A percentile compares a stretch with the other conserved stretches of the same genome.
Conservation (phyloP, 257 asterid genomes). For the Mentha longifolia region DNA sequence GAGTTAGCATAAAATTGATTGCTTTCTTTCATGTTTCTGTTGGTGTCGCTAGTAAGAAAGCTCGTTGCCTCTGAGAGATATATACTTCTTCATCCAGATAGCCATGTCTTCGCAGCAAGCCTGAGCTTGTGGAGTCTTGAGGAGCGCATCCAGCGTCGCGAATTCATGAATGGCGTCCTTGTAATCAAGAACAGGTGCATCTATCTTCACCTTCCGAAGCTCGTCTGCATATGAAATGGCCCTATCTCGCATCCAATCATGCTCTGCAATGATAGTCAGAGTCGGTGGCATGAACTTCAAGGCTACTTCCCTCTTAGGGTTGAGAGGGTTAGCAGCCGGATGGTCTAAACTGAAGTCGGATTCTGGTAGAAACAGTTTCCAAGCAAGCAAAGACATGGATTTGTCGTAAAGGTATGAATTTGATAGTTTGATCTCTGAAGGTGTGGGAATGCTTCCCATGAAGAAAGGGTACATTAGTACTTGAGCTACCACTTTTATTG, state of each 20-base stretch:
- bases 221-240: conserved; percentile 83
- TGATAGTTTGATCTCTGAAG: conserved; percentile 60
- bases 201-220: conserved; percentile 79
- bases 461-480: conserved; percentile 85
- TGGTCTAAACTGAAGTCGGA: conserved; percentile 64
- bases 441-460: conserved; percentile 66
- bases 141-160: conserved; percentile 70
- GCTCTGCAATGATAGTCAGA: conserved; percentile 77
- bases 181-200: conserved; percentile 80
- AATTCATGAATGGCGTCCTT: conserved; percentile 83
- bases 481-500: conserved; percentile 83
- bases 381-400: conserved; percentile 62
- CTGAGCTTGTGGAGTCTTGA: conserved; percentile 71
- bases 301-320: conserved; percentile 40
- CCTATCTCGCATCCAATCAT: conserved; percentile 87
- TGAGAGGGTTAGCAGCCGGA: conserved; percentile 76
- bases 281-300: conserved; percentile 83
- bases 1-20: background rate
- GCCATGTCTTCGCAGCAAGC: conserved; percentile 86
- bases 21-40: background rate
- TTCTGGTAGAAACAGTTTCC: conserved; percentile 79
- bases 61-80: conserved; percentile 82
- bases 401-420: conserved; percentile 80
- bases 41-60: conserved; percentile 55
- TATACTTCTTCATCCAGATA: conserved; percentile 83